phyloP scores from a whole-genome alignment of 768 basidiomycete genomes.

The Trametes elegans region DNA sequence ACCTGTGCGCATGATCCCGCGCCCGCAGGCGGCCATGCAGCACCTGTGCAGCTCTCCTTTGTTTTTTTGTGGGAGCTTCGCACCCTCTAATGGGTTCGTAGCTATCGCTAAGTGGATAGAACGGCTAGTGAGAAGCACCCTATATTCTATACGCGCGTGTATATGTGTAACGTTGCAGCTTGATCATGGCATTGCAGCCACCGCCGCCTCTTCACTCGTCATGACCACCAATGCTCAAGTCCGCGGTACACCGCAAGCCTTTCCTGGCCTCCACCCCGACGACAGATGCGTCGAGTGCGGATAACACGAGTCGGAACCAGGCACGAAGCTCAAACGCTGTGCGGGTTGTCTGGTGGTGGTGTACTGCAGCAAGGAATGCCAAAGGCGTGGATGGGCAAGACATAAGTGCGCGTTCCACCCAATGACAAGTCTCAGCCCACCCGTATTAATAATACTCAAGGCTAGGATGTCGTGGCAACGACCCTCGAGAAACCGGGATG shows the following conservation, averaged over 20 bases:
- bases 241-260: not conserved
- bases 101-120: too few relatives aligned
- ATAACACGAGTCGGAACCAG: not conserved
- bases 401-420: not conserved
- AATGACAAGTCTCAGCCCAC: not conserved
- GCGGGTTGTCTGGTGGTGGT: not conserved
- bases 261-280: not conserved
- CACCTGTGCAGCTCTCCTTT: too few relatives aligned
- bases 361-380: constrained; percentile 3
- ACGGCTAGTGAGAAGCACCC: too few relatives aligned
- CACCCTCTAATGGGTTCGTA: too few relatives aligned
- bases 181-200: not conserved
- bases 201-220: not conserved
- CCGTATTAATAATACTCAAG: not conserved
- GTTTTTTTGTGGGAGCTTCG: too few relatives aligned
- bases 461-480: not conserved
- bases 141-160: too few relatives aligned
- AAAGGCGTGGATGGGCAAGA: not conserved
- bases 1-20: too few relatives aligned
- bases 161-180: too few relatives aligned
- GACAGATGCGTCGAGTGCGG: not conserved
- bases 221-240: not conserved
- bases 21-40: too few relatives aligned
- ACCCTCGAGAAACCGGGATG: not conserved
- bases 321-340: not conserved